Evolutionary conservation across 768 basidiomycete species (phyloP).

Genomic region (Holtermannia corniformis): DNA sequence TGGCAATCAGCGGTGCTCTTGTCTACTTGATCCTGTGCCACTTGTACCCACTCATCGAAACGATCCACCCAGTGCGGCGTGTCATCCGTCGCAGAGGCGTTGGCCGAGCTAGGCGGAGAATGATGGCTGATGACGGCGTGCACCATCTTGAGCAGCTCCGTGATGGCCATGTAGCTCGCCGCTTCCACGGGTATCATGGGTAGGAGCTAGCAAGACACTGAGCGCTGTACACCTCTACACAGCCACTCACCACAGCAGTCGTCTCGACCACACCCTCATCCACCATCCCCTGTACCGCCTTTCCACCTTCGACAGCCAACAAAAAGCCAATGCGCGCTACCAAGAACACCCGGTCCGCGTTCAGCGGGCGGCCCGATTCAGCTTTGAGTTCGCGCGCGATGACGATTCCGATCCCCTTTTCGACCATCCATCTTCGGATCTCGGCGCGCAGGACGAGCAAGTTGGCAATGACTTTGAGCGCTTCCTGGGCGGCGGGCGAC

Average conservation of each 20-base stretch:
- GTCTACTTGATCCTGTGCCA: background rate
- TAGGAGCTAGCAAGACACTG: slow-evolving; percentile 22
- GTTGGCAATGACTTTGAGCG: slow-evolving; percentile 55
- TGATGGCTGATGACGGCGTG: slow-evolving; percentile 76
- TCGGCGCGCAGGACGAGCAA: slow-evolving; percentile 45
- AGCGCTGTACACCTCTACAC: background rate
- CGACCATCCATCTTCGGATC: slow-evolving; percentile 13
- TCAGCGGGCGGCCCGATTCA: slow-evolving; percentile 2
- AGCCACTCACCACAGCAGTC: slow-evolving; percentile 25
- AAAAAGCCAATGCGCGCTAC: slow-evolving; percentile 27
- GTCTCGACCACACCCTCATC: slow-evolving; percentile 28
- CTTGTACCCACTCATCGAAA: slow-evolving; percentile 58
- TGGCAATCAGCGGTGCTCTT: background rate
- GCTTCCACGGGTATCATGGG: slow-evolving; percentile 43
- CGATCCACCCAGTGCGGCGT: slow-evolving; percentile 68
- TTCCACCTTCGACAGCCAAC: slow-evolving; percentile 18
- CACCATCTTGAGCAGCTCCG: slow-evolving; percentile 71
- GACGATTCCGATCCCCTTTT: slow-evolving; percentile 12
- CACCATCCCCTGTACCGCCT: slow-evolving; percentile 28
- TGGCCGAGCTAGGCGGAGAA: slow-evolving; percentile 46
- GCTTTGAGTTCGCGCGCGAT: slow-evolving; percentile 20
- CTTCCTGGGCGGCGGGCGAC: slow-evolving; percentile 17
- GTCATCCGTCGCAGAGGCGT: slow-evolving; percentile 43
- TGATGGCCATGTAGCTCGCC: slow-evolving; percentile 61
- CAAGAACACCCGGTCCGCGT: slow-evolving; percentile 25